These are phyloP conservation scores for Phytophthora pistaciae DNA, from an alignment of 352 stramenopile genomes.

Conservation along the genomic window DNA sequence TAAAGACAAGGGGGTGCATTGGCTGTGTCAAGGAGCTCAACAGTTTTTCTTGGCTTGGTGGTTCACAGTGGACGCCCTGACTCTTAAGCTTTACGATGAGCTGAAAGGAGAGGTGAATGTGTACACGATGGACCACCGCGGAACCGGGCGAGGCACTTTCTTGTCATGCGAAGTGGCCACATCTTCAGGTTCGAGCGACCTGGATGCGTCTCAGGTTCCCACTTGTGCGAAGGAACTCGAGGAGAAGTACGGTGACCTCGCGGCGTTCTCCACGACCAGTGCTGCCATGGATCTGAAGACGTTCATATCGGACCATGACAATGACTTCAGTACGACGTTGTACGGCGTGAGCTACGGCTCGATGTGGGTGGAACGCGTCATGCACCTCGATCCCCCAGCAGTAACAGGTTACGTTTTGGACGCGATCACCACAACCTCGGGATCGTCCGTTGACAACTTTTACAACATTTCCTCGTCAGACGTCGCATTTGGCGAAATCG, in stretches of 20 bases:
- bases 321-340: conserved; percentile 28
- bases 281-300: conserved; percentile 35
- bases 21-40: too few species aligned
- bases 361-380: conserved; percentile 47
- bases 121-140: conserved; percentile 58
- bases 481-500: too few species aligned
- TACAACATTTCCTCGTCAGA: too few species aligned
- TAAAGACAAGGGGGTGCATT: too few species aligned
- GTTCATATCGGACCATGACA: conserved; percentile 27
- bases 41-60: too few species aligned
- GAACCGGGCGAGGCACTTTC: conserved; percentile 40
- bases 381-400: conserved; percentile 45
- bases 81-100: too few species aligned
- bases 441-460: conserved; percentile 20
- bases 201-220: conserved; percentile 23
- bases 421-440: conserved; percentile 38
- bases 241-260: conserved; percentile 42
- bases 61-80: too few species aligned
- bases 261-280: conserved; percentile 48
- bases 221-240: conserved; percentile 43
- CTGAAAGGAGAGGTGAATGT: conserved; percentile 35
- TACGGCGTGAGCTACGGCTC: conserved; percentile 54
- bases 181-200: too few species aligned
- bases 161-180: too few species aligned
- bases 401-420: conserved; percentile 62